Base-by-base conservation (phyloP, 768 basidiomycete species). In the Termitomyces sp. region DNA sequence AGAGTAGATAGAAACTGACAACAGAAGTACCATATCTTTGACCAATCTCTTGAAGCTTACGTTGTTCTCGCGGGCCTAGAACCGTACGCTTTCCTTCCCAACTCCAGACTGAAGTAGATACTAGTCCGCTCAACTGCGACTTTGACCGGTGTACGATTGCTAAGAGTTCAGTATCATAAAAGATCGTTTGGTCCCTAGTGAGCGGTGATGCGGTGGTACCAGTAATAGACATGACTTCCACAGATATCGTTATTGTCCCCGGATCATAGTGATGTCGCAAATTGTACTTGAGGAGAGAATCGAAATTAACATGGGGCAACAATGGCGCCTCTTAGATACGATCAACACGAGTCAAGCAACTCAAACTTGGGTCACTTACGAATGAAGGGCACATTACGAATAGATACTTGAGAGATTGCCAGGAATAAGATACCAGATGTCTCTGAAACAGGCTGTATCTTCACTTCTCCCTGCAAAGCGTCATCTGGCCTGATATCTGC, bases 131-230 rank as follows among this genome's bases (percentile, higher is more conserved):
- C n/a, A 78, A 73, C 54, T 74, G 82, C 0, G 81, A 81, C 68
- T 92, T 93, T 23, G 73, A 78, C 14, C 91, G 81, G 66, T 90
- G 81, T 14, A 93, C 75, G 50, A 93, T 76, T 1, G 80, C 83
- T 19, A 92, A 72, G 8, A 84, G 72, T 65, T 94, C 92, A 1
- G 78, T 72, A 52, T 93, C 90, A 64, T 93, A 87, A 67, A 93
- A 90, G 17, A 89, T 68, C 57, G 79, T 73, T 8, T 65, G 65
- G 54, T 83, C 74, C 5, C 67, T 71, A 11, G 75, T 72, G 11
- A 91, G 61, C 1, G 78, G 62, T 1, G 72, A 74, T 1, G 82
- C 77, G 5, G 75, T 76, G 52, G 70, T 76, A 11, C 84, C 86
- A 0, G 75, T 68, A 57, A 94, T 76, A 11, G 75, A 69, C 67